Conservation (phyloP, 1,284 basidiomycete species). For the Schizophyllum commune region DNA sequence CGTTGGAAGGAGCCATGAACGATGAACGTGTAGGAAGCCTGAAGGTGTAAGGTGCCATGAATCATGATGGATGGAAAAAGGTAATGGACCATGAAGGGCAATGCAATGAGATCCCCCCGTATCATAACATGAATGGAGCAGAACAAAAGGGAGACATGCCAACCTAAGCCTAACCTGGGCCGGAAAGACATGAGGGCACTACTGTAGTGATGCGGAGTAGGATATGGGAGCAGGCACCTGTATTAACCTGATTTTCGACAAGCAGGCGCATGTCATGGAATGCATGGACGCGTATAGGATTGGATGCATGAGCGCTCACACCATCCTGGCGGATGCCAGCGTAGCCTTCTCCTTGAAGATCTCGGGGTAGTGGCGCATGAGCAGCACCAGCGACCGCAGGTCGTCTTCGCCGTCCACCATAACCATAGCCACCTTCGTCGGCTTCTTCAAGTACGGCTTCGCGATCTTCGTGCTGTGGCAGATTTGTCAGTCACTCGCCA, state of each 20-base stretch:
- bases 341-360: constrained; percentile 75
- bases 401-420: constrained; percentile 76
- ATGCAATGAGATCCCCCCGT: too few relatives aligned
- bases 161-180: too few relatives aligned
- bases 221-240: neutral
- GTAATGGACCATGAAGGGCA: too few relatives aligned
- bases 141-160: too few relatives aligned
- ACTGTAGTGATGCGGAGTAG: too few relatives aligned
- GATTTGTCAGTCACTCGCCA: neutral
- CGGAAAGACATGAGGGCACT: too few relatives aligned
- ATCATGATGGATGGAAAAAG: too few relatives aligned
- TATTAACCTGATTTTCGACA: neutral
- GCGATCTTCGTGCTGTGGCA: constrained; percentile 60
- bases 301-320: too few relatives aligned
- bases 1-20: constrained; percentile 13
- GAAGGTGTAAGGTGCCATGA: too few relatives aligned
- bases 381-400: constrained; percentile 70
- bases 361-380: constrained; percentile 82
- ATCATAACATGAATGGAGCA: too few relatives aligned
- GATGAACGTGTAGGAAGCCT: too few relatives aligned
- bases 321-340: neutral
- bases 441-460: constrained; percentile 71
- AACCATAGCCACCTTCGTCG: constrained; percentile 78
- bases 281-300: neutral
- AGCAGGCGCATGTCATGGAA: neutral